Evolutionary conservation across 73 alveolate genomes (phyloP).

Genomic region (Urostyla sp.): DNA sequence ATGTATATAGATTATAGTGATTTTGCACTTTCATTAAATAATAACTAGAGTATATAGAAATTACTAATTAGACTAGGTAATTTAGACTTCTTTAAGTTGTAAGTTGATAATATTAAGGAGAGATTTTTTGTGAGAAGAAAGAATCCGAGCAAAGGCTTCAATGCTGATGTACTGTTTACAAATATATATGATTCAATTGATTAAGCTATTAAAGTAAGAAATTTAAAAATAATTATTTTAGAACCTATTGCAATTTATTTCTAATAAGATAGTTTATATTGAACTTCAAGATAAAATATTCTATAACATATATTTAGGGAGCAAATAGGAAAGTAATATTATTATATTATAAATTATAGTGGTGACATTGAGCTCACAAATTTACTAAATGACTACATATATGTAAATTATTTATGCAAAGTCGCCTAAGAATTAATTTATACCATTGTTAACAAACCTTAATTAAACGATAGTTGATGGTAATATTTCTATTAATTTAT

Average conservation of each 20-base stretch:
- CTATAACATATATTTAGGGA: slow-evolving; percentile 36
- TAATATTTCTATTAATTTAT: neutral
- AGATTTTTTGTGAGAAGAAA: slow-evolving; percentile 39
- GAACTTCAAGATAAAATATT: slow-evolving; percentile 37
- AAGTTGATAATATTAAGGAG: slow-evolving; percentile 21
- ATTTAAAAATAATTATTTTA: neutral
- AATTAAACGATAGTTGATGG: slow-evolving; percentile 32
- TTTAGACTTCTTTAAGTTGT: slow-evolving; percentile 17
- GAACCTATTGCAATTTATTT: neutral
- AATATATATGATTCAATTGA: slow-evolving; percentile 4
- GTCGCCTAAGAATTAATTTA: slow-evolving; percentile 47
- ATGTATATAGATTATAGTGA: too few relatives aligned
- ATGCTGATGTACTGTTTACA: neutral
- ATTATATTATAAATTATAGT: neutral
- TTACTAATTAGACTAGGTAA: slow-evolving; percentile 39
- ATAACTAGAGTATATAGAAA: too few relatives aligned
- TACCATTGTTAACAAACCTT: slow-evolving; percentile 4
- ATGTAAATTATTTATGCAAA: slow-evolving; percentile 24
- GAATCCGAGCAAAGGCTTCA: too few relatives aligned
- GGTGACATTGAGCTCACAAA: slow-evolving; percentile 22
- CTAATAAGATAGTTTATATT: slow-evolving; percentile 49
- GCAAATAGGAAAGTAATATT: neutral
- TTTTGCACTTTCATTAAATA: too few relatives aligned
- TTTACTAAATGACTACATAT: slow-evolving; percentile 6
- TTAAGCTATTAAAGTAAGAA: slow-evolving; percentile 36